These are phyloP conservation scores for Seiridium cupressi DNA, from an alignment of 2,329 filamentous ascomycete species.

Conservation along the genomic window DNA sequence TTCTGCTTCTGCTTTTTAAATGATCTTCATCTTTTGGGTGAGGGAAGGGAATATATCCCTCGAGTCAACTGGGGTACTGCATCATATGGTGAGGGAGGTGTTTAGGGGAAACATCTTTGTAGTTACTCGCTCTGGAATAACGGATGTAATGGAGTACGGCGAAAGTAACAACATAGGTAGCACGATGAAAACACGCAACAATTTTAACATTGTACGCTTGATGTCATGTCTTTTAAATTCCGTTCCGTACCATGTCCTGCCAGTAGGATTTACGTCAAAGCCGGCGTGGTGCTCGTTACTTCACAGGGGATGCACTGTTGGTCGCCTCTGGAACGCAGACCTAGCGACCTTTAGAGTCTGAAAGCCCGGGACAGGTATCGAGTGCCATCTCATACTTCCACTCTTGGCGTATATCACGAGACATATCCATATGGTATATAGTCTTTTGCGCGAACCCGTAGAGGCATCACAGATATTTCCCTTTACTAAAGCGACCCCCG, in stretches of 20 bases:
- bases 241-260: too few species aligned
- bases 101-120: background rate
- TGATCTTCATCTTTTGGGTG: background rate
- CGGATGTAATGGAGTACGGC: conserved; percentile 1
- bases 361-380: too few species aligned
- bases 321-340: too few species aligned
- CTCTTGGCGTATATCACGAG: background rate
- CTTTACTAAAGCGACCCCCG: conserved; percentile 76
- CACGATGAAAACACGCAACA: background rate
- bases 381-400: too few species aligned
- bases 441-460: background rate
- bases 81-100: background rate
- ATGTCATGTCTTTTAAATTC: too few species aligned
- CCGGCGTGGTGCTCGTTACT: too few species aligned
- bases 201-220: background rate
- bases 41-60: too few species aligned
- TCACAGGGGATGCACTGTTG: too few species aligned
- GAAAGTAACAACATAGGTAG: background rate
- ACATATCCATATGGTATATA: background rate
- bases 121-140: background rate
- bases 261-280: too few species aligned
- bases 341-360: too few species aligned
- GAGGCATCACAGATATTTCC: conserved; percentile 54
- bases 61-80: background rate
- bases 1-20: background rate